Evolutionary conservation across 805 yeast species (phyloP), one percentile per base, ranked within the genome.

Genomic region (Spathaspora hagerdaliae): DNA sequence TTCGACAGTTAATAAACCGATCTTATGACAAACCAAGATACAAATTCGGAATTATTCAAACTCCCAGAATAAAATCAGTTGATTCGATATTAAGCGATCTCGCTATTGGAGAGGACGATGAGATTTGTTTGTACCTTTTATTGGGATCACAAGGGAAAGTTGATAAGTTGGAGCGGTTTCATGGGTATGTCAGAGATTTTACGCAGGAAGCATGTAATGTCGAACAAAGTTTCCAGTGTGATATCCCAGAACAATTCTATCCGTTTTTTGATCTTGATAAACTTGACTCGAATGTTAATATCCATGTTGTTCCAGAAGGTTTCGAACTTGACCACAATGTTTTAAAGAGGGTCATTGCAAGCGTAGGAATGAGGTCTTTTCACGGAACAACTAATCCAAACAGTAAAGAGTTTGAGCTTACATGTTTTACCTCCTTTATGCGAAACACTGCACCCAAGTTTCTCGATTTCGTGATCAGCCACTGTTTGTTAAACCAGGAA

Each of bases 401-500:
- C 12, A 44, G 40, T 8, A 53, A 50, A 11, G 56, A 56, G n/a
- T 58, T 61, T 37, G 83, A 77, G 51, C 43, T 81, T 9, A 79
- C 85, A 0, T 76, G 75, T 6, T 74, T 76, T 48, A 73, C 82
- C 0, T 77, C 85, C 0, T 78, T 75, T 46, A 63, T 69, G 52
- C 73, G 75, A 15, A 56, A 60, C n/a, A 43, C 65, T 10, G 76
- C 73, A 5, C 56, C 72, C 1, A 43, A 45, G 4, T 43, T 65
- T 10, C 48, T 69, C 0, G 59, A 65, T 5, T 61, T 51, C 26
- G 47, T 56, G n/a, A 50, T 59, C 7, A 43, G 47, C 5, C 50
- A 43, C 10, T 53, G 49, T 24, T 34, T 65, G 15, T 39, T 42
- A n/a, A 37, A 53, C n/a, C 33, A 51, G 9, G 33, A 42, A 7